Percentiles rank a stretch among this genome's conserved stretches.
Conservation (phyloP, 257 asterid genomes). For the Catharanthus roseus region DNA sequence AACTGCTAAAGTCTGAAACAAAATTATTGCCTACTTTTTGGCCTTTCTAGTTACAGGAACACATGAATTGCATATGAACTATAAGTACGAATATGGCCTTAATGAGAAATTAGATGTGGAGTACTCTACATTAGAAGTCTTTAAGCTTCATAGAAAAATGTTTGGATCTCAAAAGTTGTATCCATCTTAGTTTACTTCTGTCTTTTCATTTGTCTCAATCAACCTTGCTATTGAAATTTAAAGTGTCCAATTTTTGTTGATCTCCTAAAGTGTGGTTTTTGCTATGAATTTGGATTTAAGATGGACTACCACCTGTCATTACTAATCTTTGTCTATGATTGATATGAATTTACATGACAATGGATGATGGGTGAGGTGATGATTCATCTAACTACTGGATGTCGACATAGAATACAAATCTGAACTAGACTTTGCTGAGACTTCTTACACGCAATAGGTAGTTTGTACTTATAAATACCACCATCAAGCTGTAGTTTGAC, state of each 20-base stretch:
- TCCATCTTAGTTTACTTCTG: background rate
- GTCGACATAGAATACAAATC: no score
- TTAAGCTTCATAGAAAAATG: background rate
- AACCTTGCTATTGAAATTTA: background rate
- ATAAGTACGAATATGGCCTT: background rate
- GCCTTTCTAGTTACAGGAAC: background rate
- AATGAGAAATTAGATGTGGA: background rate
- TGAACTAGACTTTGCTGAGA: no score
- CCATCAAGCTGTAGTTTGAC: no score
- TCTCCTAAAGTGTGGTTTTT: background rate
- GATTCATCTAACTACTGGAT: no score
- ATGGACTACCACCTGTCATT: background rate
- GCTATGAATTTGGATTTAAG: background rate
- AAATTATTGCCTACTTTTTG: background rate
- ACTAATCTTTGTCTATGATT: background rate
- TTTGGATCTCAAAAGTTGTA: background rate
- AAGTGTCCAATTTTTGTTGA: background rate
- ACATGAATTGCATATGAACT: no score
- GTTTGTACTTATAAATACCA: no score
- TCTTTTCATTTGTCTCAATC: background rate
- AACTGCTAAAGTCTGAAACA: background rate
- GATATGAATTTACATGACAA: no score
- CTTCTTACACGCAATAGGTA: no score
- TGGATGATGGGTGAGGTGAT: no score
- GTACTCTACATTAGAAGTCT: background rate